Conservation (phyloP, 129 eudicot genomes). For the Chrysanthemum makinoi region DNA sequence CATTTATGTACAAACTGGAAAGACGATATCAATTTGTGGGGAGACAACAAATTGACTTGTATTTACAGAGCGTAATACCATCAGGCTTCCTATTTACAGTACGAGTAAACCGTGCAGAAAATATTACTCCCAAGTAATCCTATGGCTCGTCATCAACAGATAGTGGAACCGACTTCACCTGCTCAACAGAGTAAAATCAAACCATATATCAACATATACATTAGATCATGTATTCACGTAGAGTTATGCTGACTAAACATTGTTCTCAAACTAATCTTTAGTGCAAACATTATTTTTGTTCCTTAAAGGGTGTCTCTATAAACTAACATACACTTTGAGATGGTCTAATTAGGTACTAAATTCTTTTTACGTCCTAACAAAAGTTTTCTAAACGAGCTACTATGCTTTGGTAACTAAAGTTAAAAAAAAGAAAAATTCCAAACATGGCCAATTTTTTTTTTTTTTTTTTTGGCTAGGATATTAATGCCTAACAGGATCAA, state of each 20-base stretch:
- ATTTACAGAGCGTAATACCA: background rate
- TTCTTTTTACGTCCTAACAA: no score
- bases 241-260: background rate
- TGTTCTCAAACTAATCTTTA: no score
- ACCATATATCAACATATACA: background rate
- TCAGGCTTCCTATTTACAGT: background rate
- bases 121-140: background rate
- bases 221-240: background rate
- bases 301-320: no score
- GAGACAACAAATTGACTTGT: background rate
- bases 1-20: conserved; percentile 1
- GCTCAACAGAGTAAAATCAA: conserved; percentile 18
- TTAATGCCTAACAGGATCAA: background rate
- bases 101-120: background rate
- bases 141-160: conserved; percentile 47
- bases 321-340: no score
- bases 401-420: no score
- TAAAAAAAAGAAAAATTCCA: no score
- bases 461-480: no score
- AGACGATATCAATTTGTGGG: background rate
- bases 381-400: no score
- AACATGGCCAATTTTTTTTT: no score
- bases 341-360: no score
- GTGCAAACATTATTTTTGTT: no score
- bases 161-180: conserved; percentile 81